phyloP scores from a whole-genome alignment of 2,329 filamentous ascomycete species.

The Nectriaceae sp. region DNA sequence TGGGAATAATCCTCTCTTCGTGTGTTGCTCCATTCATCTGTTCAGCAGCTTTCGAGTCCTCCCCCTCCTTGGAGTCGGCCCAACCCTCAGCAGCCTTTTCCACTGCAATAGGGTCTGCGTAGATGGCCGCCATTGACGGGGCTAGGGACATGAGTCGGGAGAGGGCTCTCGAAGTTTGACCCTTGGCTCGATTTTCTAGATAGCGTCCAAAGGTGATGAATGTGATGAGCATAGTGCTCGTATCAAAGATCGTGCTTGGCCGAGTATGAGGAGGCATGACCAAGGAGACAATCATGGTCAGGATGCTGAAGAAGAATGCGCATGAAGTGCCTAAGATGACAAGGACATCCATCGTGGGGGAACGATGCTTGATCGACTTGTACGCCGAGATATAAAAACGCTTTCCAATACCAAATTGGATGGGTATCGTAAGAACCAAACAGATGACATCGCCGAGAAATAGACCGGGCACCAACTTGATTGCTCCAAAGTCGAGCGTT shows the following conservation, averaged over 20 bases:
- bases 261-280: constrained; percentile 73
- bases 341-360: constrained; percentile 97
- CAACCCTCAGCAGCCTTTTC: constrained; percentile 86
- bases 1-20: constrained; percentile 87
- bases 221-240: constrained; percentile 96
- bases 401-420: constrained; percentile 95
- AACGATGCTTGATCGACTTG: constrained; percentile 86
- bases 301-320: constrained; percentile 93
- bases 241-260: constrained; percentile 92
- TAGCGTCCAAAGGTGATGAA: constrained; percentile 91
- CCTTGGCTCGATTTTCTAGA: constrained; percentile 92
- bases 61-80: constrained; percentile 44
- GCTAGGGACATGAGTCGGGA: constrained; percentile 94
- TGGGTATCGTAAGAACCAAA: constrained; percentile 80
- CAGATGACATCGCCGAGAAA: constrained; percentile 89
- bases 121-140: constrained; percentile 96
- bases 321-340: constrained; percentile 92
- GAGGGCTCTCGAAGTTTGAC: constrained; percentile 91
- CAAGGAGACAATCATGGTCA: constrained; percentile 83
- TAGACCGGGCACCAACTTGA: constrained; percentile 70
- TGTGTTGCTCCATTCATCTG: constrained; percentile 58
- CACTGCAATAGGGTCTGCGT: constrained; percentile 88
- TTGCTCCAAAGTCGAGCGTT: constrained; percentile 72
- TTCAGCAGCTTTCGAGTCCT: constrained; percentile 41
- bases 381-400: constrained; percentile 94